These are phyloP conservation scores for Ilyonectria sp. DNA, from an alignment of 2,329 filamentous ascomycete species.

Conservation along the genomic window DNA sequence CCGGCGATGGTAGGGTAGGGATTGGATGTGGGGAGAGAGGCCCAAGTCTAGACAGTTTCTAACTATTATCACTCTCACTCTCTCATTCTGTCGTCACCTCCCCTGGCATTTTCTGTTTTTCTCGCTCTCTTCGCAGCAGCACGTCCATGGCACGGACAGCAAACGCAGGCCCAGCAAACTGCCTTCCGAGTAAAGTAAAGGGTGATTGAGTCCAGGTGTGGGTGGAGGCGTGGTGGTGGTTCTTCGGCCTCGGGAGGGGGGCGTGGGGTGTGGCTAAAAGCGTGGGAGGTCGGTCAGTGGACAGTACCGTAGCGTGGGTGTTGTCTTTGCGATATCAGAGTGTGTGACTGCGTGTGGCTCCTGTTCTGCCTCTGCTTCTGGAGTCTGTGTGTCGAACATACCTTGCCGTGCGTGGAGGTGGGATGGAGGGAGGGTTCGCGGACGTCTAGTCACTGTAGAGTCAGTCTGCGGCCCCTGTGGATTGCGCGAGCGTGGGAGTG, in stretches of 20 bases:
- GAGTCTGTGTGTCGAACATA: neutral
- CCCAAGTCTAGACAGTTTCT: neutral
- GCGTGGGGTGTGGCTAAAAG: constrained; percentile 18
- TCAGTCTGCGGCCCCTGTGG: neutral
- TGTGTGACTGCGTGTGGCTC: constrained; percentile 4
- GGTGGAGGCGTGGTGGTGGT: constrained; percentile 7
- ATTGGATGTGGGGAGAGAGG: neutral
- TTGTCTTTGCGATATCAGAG: constrained; percentile 25
- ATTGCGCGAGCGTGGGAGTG: neutral
- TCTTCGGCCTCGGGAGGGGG: neutral
- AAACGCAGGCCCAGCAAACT: constrained; percentile 3
- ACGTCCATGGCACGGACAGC: constrained; percentile 4
- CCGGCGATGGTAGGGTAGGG: neutral
- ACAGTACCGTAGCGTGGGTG: neutral
- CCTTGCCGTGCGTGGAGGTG: neutral
- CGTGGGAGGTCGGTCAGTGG: constrained; percentile 18
- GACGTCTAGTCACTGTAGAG: neutral
- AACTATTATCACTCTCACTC: neutral
- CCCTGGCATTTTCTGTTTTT: neutral
- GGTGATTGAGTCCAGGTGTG: constrained; percentile 11
- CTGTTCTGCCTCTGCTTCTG: neutral
- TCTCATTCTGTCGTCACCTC: neutral
- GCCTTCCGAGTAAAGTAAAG: constrained; percentile 17
- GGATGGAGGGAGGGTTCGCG: neutral
- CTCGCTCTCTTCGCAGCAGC: neutral